Base-by-base conservation (phyloP, 2,329 filamentous ascomycete genomes). In the Arthrocladium fulminans region DNA sequence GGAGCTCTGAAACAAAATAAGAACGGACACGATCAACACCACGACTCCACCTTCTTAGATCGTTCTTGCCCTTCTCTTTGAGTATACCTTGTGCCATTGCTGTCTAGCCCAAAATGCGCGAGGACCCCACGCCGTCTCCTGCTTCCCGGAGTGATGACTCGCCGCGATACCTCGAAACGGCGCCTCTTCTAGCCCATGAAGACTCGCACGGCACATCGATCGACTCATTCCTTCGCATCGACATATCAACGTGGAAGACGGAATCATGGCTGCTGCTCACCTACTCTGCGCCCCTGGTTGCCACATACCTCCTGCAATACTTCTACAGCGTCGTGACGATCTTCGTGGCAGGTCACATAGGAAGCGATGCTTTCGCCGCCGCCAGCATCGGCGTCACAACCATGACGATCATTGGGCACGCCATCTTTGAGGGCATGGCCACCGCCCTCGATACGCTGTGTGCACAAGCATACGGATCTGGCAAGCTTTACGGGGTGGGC, bases 381-480 rank as follows among this genome's bases (percentile, higher is more conserved):
- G 74, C 79, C n/a, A 75, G 72, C 55, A 64, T 81, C 53, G 76
- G 74, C n/a, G 76, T 77, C 52, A 85, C 86, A 81, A 83, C 82
- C 2, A 78, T 79, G 25, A 83, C 79, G 52, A 85, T 86, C 55
- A 80, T 74, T 23, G 83, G 80, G 53, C 77, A 82, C 54, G 80
- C 81, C 0, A 76, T 82, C 13, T 79, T 83, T 59, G 80, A 85
- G 59, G 83, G 86, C 17, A 73, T 92, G 7, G 82, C 86, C 0
- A 92, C 86, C 5, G 83, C 80, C 52, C 73, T 94, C 17, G 87
- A 92, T 64, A 92, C 87, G 0, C 76, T 94, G 2, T 92, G 87
- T 63, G 78, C 86, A 0, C 87, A 94, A 65, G 87, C 87, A 0
- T 94, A 88, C 59, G 87, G 87, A 3, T 87, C 83, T 0, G 87